Percentiles rank a stretch among this genome's conserved stretches.
Evolutionary conservation across 2,329 filamentous ascomycete genomes (phyloP).

Genomic region (Cercospora sesami): DNA sequence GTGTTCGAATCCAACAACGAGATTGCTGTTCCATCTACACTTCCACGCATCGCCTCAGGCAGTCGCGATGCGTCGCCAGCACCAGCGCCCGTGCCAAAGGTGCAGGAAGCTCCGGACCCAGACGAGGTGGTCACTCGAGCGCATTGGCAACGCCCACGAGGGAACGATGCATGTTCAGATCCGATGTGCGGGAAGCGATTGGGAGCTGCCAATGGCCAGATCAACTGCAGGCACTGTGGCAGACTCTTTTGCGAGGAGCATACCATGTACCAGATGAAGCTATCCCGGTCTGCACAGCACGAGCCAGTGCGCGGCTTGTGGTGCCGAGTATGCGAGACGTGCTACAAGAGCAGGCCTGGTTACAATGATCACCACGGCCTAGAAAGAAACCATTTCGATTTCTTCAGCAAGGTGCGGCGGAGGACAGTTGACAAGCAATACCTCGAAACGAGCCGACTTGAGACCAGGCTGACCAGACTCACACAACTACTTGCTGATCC

Average conservation of each 20-base stretch:
- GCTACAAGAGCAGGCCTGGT: constrained; percentile 92
- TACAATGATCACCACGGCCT: constrained; percentile 76
- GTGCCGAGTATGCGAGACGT: constrained; percentile 98
- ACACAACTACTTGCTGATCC: constrained; percentile 79
- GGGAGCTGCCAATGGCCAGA: constrained; percentile 74
- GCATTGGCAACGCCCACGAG: constrained; percentile 82
- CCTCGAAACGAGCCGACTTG: constrained; percentile 82
- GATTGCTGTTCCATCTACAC: constrained; percentile 31
- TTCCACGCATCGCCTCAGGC: constrained; percentile 28
- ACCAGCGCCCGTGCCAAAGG: constrained; percentile 29
- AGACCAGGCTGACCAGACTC: constrained; percentile 87
- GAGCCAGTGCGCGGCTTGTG: constrained; percentile 88
- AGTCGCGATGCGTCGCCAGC: constrained; percentile 35
- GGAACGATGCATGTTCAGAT: constrained; percentile 80
- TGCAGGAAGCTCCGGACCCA: constrained; percentile 60
- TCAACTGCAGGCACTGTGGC: constrained; percentile 93
- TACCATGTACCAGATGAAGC: constrained; percentile 99
- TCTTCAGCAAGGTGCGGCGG: constrained; percentile 69
- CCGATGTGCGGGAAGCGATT: constrained; percentile 79
- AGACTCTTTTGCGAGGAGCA: constrained; percentile 94
- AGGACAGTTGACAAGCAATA: constrained; percentile 80
- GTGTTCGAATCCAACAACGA: constrained; percentile 92
- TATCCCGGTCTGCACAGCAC: constrained; percentile 83
- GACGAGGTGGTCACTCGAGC: constrained; percentile 84
- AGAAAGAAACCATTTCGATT: constrained; percentile 68